These are phyloP conservation scores for Inga laurina DNA, from an alignment of 306 rosid species.

Conservation along the genomic window DNA sequence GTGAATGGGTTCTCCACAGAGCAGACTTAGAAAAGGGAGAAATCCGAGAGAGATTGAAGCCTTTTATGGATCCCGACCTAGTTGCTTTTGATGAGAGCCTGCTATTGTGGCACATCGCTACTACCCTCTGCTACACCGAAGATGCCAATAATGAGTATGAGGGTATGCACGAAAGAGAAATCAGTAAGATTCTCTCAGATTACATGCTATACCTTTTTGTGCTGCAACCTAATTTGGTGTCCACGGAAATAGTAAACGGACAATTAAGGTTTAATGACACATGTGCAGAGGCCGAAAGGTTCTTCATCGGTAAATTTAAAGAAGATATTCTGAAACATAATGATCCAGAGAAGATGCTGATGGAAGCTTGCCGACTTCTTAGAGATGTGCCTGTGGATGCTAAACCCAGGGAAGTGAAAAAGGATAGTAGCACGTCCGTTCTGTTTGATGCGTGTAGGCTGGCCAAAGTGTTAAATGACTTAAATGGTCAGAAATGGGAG, in stretches of 20 bases:
- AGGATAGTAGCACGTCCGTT: too few relatives aligned
- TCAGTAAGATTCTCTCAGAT: constrained; percentile 20
- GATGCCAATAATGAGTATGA: too few relatives aligned
- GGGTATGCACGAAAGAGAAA: too few relatives aligned
- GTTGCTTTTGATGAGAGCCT: constrained; percentile 5
- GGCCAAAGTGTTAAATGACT: background rate
- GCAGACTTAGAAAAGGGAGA: too few relatives aligned
- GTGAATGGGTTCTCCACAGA: too few relatives aligned
- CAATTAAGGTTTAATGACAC: constrained; percentile 2
- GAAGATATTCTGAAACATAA: background rate
- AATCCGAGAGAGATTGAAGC: background rate
- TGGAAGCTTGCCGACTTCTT: background rate
- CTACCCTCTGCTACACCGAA: background rate
- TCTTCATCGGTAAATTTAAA: background rate
- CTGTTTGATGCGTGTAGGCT: background rate
- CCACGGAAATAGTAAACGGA: background rate
- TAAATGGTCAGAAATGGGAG: too few relatives aligned
- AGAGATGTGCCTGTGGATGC: too few relatives aligned
- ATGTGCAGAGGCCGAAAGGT: constrained; percentile 6
- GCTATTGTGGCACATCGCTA: constrained; percentile 19
- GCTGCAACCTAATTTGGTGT: background rate
- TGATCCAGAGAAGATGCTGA: too few relatives aligned
- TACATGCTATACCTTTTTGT: constrained; percentile 21
- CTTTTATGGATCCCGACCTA: background rate
- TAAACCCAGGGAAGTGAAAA: too few relatives aligned